phyloP scores from a whole-genome alignment of 2,329 filamentous ascomycete genomes.

The Eutypella sp. region DNA sequence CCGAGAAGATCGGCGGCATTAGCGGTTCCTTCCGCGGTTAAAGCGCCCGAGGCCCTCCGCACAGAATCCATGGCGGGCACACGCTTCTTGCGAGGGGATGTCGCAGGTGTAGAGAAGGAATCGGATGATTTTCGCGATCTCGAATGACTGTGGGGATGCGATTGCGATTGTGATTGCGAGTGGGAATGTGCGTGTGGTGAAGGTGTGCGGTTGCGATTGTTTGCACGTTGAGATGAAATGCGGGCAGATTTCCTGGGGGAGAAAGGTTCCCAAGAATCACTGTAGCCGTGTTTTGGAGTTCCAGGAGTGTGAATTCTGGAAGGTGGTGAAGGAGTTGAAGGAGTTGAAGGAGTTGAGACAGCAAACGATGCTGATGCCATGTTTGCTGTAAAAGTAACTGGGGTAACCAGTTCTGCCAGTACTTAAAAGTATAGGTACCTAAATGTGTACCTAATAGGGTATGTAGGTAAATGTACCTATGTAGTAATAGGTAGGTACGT shows the following conservation, averaged over 20 bases:
- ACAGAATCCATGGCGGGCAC: slow-evolving; percentile 41
- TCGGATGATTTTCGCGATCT: slow-evolving; percentile 24
- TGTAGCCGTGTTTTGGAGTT: slow-evolving; percentile 62
- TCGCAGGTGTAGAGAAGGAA: slow-evolving; percentile 36
- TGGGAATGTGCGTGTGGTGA: slow-evolving; percentile 36
- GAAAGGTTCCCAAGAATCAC: slow-evolving; percentile 68
- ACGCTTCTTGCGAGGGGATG: slow-evolving; percentile 49
- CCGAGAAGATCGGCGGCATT: slow-evolving; percentile 39
- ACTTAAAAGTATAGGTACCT: neutral
- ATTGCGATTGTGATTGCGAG: slow-evolving; percentile 15
- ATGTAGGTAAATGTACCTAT: no score
- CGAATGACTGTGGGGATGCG: slow-evolving; percentile 24
- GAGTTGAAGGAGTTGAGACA: no score
- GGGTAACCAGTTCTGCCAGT: slow-evolving; percentile 1
- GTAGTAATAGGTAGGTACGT: no score
- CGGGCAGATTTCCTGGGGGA: slow-evolving; percentile 65
- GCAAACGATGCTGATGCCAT: slow-evolving; percentile 34
- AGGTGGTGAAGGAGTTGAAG: slow-evolving; percentile 56
- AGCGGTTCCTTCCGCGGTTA: slow-evolving; percentile 39
- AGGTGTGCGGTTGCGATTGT: slow-evolving; percentile 52
- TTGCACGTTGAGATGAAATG: slow-evolving; percentile 50
- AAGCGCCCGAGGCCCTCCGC: slow-evolving; percentile 40
- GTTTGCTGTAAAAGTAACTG: slow-evolving; percentile 8
- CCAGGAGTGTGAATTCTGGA: slow-evolving; percentile 58
- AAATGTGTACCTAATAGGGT: neutral